phyloP scores from a whole-genome alignment of 2,329 filamentous ascomycete species.

The Xylaria sp. region DNA sequence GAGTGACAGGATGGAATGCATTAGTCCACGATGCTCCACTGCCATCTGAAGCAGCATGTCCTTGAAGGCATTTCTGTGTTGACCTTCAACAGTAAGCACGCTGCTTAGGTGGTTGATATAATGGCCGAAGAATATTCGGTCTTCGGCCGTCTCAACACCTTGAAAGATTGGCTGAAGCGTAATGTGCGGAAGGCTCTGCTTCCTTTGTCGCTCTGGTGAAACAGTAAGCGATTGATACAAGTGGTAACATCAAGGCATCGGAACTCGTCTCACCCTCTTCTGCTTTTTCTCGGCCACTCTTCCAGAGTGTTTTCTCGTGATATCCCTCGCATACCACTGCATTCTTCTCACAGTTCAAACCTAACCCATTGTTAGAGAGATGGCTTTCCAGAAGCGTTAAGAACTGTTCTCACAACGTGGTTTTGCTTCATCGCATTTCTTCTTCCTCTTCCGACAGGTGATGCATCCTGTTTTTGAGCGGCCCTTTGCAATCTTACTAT shows the following conservation, averaged over 20 bases:
- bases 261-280: constrained; percentile 66
- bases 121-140: constrained; percentile 83
- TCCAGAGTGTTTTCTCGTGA: constrained; percentile 86
- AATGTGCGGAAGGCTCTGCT: constrained; percentile 62
- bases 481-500: constrained; percentile 81
- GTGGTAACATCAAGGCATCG: constrained; percentile 9
- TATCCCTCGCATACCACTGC: constrained; percentile 92
- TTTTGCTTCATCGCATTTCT: constrained; percentile 77
- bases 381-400: not conserved
- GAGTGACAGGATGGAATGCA: constrained; percentile 89
- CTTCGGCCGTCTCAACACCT: constrained; percentile 82
- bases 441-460: constrained; percentile 74
- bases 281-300: constrained; percentile 80
- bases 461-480: constrained; percentile 75
- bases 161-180: constrained; percentile 76
- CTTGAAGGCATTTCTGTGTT: constrained; percentile 85
- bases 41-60: constrained; percentile 86
- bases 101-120: constrained; percentile 83
- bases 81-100: constrained; percentile 83
- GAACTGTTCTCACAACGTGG: constrained; percentile 62
- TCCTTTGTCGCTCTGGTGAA: constrained; percentile 59
- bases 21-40: constrained; percentile 79
- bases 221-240: constrained; percentile 36
- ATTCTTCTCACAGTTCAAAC: constrained; percentile 92
- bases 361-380: constrained; percentile 54